Conservation (phyloP, 345 rosid genomes). For the Pistacia vera region DNA sequence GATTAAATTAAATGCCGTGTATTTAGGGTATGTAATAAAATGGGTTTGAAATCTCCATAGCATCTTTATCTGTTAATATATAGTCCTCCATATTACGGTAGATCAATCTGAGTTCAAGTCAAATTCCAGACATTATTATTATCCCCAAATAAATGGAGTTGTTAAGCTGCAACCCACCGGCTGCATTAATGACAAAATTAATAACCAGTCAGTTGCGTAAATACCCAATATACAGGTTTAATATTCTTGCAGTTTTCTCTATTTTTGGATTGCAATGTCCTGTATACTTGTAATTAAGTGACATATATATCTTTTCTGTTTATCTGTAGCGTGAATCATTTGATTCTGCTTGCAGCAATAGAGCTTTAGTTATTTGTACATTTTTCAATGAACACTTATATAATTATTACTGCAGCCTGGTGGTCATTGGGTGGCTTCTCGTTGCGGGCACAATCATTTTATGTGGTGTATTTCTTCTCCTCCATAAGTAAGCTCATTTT, state of each 20-base stretch:
- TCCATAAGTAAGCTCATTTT: slow-evolving; percentile 67
- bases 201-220: too few relatives aligned
- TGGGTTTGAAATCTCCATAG: too few relatives aligned
- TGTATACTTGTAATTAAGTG: slow-evolving; percentile 75
- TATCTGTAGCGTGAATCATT: background rate
- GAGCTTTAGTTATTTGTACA: background rate
- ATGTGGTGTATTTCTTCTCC: slow-evolving; percentile 83
- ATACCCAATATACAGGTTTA: too few relatives aligned
- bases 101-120: too few relatives aligned
- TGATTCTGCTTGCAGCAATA: background rate
- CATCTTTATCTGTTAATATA: too few relatives aligned
- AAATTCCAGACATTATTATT: too few relatives aligned
- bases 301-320: slow-evolving; percentile 17
- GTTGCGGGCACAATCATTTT: slow-evolving; percentile 75
- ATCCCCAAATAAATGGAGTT: too few relatives aligned
- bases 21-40: too few relatives aligned
- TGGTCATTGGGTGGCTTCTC: slow-evolving; percentile 90
- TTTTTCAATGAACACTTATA: background rate
- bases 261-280: slow-evolving; percentile 81
- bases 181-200: too few relatives aligned
- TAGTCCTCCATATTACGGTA: too few relatives aligned
- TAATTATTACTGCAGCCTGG: slow-evolving; percentile 56
- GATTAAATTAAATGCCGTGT: too few relatives aligned
- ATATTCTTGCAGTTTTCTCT: slow-evolving; percentile 70
- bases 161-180: too few relatives aligned